Base-by-base conservation (phyloP, 2,329 filamentous ascomycete genomes). In the Juglanconis oblonga region DNA sequence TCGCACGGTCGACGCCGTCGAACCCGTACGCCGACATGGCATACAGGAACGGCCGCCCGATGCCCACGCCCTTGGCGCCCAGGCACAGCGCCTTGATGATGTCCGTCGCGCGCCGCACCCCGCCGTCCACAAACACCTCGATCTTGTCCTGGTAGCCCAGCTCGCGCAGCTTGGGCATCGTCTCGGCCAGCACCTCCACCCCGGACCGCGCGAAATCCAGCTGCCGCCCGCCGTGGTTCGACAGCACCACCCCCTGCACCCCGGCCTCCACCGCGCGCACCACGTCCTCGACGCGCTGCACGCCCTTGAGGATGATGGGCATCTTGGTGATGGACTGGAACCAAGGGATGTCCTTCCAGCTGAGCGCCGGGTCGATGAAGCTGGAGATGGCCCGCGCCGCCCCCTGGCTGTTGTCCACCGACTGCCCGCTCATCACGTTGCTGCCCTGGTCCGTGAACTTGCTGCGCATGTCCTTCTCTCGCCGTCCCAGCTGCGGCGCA, bases 401-500 rank as follows among this genome's bases (percentile, higher is more conserved):
- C 54, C 95, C 95, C 79, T 99, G 95, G 17, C 87, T 90, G 63
- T 87, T 92, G 75, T 98, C 93, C 24, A 94, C 91, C 57, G 82
- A 75, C 61, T 88, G 82, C 54, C 90, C 91, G 11, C 79, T 79
- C 76, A 98, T 95, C 13, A 98, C 91, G 70, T 87, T 90, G 33
- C 89, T 90, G 8, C 93, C 94, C 13, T 84, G 84, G 67, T 97
- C 94, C 42, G 85, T 86, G 72, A 96, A 96, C 76, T 98, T 98
- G 66, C 84, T 86, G 44, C 95, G 90, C 95, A 98, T 98, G 73
- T 98, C 95, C 79, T 98, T 99, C 76, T 99, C 95, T 66, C 95
- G 84, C 44, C 95, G 87, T 47, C 95, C 95, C 29, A 99, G 87
- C 75, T 98, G 94, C 5, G 95, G 95, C 55, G 95, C 95, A 73